phyloP scores from a whole-genome alignment of 2,329 filamentous ascomycete species.

The Exophiala lecanii-corni region DNA sequence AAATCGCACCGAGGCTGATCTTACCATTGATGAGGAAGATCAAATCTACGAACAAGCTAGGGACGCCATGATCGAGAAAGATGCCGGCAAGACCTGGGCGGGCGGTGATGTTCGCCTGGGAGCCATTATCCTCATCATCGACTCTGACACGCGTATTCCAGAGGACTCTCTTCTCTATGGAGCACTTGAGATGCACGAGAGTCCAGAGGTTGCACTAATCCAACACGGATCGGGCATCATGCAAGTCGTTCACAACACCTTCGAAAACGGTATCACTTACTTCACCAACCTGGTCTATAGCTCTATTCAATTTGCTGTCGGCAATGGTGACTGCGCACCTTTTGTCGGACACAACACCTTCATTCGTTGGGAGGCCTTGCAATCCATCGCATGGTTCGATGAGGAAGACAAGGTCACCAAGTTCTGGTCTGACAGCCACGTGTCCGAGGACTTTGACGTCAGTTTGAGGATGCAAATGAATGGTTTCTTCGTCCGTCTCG shows the following conservation, averaged over 20 bases:
- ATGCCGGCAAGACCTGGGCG: slow-evolving; percentile 56
- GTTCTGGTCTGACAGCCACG: slow-evolving; percentile 71
- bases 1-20: slow-evolving; percentile 14
- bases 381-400: slow-evolving; percentile 50
- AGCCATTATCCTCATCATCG: slow-evolving; percentile 68
- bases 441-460: slow-evolving; percentile 76
- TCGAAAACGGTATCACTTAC: slow-evolving; percentile 72
- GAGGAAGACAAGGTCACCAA: slow-evolving; percentile 49
- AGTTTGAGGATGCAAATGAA: slow-evolving; percentile 64
- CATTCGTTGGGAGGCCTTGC: slow-evolving; percentile 63
- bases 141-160: slow-evolving; percentile 66
- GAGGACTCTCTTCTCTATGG: slow-evolving; percentile 64
- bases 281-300: slow-evolving; percentile 76
- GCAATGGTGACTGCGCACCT: slow-evolving; percentile 66
- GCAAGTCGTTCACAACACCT: slow-evolving; percentile 67
- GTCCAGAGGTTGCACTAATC: slow-evolving; percentile 65
- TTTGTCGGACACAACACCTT: slow-evolving; percentile 78
- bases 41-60: slow-evolving; percentile 47
- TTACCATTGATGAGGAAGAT: slow-evolving; percentile 35
- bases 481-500: slow-evolving; percentile 65
- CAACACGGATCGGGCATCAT: slow-evolving; percentile 72
- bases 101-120: slow-evolving; percentile 82
- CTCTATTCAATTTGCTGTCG: slow-evolving; percentile 65
- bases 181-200: slow-evolving; percentile 67
- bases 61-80: slow-evolving; percentile 51